Percentiles rank a stretch among this genome's conserved stretches.
These are phyloP conservation scores for Calonectria leucothoes DNA, from an alignment of 2,329 filamentous ascomycete genomes.

Conservation along the genomic window DNA sequence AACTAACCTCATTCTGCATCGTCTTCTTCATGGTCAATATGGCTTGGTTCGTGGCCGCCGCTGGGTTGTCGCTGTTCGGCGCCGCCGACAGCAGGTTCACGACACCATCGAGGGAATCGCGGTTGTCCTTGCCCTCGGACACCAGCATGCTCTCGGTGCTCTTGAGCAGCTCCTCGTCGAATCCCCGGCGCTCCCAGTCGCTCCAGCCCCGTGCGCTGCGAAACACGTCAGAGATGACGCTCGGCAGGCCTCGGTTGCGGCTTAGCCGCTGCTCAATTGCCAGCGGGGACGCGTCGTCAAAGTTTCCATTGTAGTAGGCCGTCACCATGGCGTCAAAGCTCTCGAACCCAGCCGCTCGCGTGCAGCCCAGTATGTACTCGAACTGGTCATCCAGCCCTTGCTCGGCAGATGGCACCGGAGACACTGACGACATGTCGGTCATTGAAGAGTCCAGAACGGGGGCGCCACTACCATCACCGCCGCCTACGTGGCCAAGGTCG, in stretches of 20 bases:
- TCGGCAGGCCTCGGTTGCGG: constrained; percentile 14
- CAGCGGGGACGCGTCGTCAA: constrained; percentile 11
- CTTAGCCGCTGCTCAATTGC: constrained; percentile 13
- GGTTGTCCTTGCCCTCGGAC: constrained; percentile 8
- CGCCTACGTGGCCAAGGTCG: neutral
- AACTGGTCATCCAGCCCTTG: constrained; percentile 14
- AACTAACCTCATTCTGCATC: constrained; percentile 16
- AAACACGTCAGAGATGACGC: constrained; percentile 13
- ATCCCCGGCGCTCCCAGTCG: constrained; percentile 14
- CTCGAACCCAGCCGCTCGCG: constrained; percentile 12
- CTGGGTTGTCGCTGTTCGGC: neutral
- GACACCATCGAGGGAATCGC: neutral
- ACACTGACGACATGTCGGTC: constrained; percentile 10
- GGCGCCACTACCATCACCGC: neutral
- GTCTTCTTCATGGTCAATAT: constrained; percentile 12
- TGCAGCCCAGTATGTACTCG: constrained; percentile 14
- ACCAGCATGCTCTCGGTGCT: constrained; percentile 14
- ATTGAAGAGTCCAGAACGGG: constrained; percentile 5
- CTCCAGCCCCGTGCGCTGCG: constrained; percentile 13
- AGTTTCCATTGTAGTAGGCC: constrained; percentile 20
- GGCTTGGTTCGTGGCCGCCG: neutral
- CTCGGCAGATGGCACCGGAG: neutral
- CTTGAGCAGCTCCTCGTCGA: constrained; percentile 18
- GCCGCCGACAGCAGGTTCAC: constrained; percentile 1
- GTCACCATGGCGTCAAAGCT: constrained; percentile 17